Conservation (phyloP, 2,329 filamentous ascomycete species). For the Sphaerulina populicola region DNA sequence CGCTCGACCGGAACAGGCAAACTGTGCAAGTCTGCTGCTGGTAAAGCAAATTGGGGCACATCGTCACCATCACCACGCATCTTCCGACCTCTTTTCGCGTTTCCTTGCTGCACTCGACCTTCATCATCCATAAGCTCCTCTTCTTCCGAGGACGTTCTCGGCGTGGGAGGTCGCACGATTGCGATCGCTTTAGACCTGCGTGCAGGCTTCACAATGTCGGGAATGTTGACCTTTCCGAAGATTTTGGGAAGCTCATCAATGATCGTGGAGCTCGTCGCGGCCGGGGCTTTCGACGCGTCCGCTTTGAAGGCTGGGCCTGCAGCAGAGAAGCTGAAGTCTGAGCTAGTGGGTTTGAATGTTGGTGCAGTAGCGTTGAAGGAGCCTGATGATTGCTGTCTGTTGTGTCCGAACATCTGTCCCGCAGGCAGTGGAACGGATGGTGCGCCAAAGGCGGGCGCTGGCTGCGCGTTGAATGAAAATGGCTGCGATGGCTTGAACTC, state of each 20-base stretch:
- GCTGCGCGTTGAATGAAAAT: slow-evolving; percentile 17
- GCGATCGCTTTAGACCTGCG: slow-evolving; percentile 78
- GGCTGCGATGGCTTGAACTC: slow-evolving; percentile 38
- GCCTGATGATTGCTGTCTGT: slow-evolving; percentile 26
- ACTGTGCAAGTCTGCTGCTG: slow-evolving; percentile 30
- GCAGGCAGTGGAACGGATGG: background rate
- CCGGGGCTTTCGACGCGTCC: slow-evolving; percentile 7
- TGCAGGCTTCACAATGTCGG: slow-evolving; percentile 55
- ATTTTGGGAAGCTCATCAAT: slow-evolving; percentile 27
- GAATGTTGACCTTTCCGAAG: slow-evolving; percentile 47
- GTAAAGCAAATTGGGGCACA: slow-evolving; percentile 63
- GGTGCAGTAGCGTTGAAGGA: slow-evolving; percentile 54
- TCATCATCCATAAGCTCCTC: slow-evolving; percentile 48
- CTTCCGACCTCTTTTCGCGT: slow-evolving; percentile 64
- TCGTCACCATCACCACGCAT: slow-evolving; percentile 60
- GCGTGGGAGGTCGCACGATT: slow-evolving; percentile 51
- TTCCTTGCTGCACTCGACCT: slow-evolving; percentile 54
- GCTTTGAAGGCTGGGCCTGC: slow-evolving; percentile 25
- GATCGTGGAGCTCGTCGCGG: slow-evolving; percentile 30
- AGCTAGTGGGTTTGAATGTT: slow-evolving; percentile 32
- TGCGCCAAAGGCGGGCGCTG: slow-evolving; percentile 6
- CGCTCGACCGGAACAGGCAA: slow-evolving; percentile 21
- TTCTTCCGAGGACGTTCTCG: slow-evolving; percentile 18
- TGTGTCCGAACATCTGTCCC: slow-evolving; percentile 15
- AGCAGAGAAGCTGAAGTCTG: slow-evolving; percentile 34